Base-by-base conservation (phyloP, 208 protist genomes). In the Leishmania lainsoni region DNA sequence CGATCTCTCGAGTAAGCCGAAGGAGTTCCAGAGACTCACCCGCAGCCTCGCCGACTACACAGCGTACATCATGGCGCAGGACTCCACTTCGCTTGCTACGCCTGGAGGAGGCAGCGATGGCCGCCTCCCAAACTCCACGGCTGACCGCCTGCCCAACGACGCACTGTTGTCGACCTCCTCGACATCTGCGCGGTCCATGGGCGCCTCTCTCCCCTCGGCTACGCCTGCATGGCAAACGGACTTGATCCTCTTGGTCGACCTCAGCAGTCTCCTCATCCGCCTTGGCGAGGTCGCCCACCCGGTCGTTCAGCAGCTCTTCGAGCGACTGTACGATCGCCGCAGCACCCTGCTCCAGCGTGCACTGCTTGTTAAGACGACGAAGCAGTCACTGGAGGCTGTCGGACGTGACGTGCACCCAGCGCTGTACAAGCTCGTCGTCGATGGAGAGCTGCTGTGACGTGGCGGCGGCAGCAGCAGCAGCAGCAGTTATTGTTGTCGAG, bases 261-360 rank as follows among this genome's bases (percentile, higher is more conserved):
- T 89, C 49, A 70, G 78, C 54, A 79, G 78, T 45, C 65, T 79
- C 32, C 49, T 89, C 59, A 56, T 85, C 78, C 72, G 70, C 72
- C 73, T 87, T 70, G 72, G 76, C 49, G 70, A 86, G 58, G 68
- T 70, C 42, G 39, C 61, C 0, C 85, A 92, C 65, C 83, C 86
- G n/a, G 86, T 81, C 39, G 83, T 94, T 65, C 68, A 58, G 17
- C 35, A 79, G 45, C 83, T 97, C 22, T 87, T 93, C 49, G 82
- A 82, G 12, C 61, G 88, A 8, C 66, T 93, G 42, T 95, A 95
- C 78, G 84, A 91, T 4, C 82, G 89, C 59, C 84, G 92, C 14
- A 82, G 83, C 3, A 80, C 84, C 61, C 86, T 97, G 29, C 85
- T 93, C 73, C 90, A 91, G 75, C 89, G 93, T 12, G 86, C 88